These are phyloP conservation scores for Citrullus mucosospermus DNA, from an alignment of 306 rosid species.

Conservation along the genomic window DNA sequence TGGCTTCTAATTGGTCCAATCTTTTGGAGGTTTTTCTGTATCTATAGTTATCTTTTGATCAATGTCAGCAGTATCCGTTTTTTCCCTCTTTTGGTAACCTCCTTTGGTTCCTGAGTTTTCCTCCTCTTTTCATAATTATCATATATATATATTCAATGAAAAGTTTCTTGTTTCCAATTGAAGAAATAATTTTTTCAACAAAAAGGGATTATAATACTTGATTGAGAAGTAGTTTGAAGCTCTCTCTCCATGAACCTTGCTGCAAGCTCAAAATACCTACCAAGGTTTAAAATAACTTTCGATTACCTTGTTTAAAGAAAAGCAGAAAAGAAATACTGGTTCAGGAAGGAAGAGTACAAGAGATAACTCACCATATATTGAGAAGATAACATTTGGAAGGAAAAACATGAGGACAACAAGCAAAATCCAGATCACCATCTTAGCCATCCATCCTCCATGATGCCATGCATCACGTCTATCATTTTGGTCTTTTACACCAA, in stretches of 20 bases:
- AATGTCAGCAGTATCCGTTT: background rate
- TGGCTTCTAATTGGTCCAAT: background rate
- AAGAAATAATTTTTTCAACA: background rate
- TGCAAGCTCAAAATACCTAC: background rate
- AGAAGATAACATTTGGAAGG: constrained; percentile 51
- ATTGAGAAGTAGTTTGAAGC: background rate
- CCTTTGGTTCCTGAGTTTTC: background rate
- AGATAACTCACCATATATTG: constrained; percentile 46
- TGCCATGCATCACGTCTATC: constrained; percentile 95
- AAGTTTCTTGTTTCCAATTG: background rate
- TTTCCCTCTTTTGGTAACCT: background rate
- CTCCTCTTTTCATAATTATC: background rate
- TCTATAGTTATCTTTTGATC: background rate
- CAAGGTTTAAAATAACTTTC: background rate
- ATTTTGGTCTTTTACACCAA: constrained; percentile 83
- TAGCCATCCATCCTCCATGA: constrained; percentile 88
- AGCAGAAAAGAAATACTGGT: background rate
- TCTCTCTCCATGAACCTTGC: constrained; percentile 2
- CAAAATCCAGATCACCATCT: constrained; percentile 68
- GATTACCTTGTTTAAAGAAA: background rate
- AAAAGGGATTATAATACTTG: background rate
- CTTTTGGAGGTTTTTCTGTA: background rate
- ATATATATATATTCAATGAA: background rate
- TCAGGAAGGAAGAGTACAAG: background rate
- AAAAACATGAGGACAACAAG: constrained; percentile 70